A percentile compares a stretch with the other conserved stretches of the same genome.
Evolutionary conservation across 345 rosid genomes (phyloP).

Genomic region (Populus tremula): DNA sequence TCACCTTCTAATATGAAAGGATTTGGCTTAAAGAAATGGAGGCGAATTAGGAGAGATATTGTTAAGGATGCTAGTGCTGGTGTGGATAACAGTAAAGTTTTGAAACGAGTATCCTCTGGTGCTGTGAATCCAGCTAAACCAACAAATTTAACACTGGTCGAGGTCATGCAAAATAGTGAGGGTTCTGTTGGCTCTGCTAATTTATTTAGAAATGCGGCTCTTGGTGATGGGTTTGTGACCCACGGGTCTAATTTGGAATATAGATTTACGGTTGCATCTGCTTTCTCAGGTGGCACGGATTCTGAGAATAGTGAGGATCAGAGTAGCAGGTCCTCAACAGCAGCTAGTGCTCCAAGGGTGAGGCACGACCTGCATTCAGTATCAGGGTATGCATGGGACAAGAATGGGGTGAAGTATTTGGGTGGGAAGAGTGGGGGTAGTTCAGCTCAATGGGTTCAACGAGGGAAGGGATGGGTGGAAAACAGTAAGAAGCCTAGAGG

Average conservation of each 20-base stretch:
- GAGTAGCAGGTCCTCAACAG: constrained; percentile 78
- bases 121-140: constrained; percentile 44
- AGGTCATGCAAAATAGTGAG: constrained; percentile 39
- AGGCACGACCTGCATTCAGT: constrained; percentile 41
- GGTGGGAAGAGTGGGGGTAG: constrained; percentile 43
- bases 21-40: constrained; percentile 80
- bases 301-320: constrained; percentile 67
- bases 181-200: constrained; percentile 43
- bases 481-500: constrained; percentile 74
- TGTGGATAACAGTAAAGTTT: constrained; percentile 44
- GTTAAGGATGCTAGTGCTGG: constrained; percentile 43
- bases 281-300: constrained; percentile 45
- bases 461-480: constrained; percentile 48
- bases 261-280: constrained; percentile 47
- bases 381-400: constrained; percentile 39
- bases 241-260: constrained; percentile 45
- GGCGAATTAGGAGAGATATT: constrained; percentile 60
- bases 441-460: constrained; percentile 46
- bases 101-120: constrained; percentile 65
- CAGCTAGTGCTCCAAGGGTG: constrained; percentile 59
- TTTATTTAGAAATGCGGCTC: constrained; percentile 29
- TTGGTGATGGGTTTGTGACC: constrained; percentile 31
- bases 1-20: constrained; percentile 50
- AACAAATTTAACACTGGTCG: constrained; percentile 25
- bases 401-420: constrained; percentile 40